phyloP scores from a whole-genome alignment of 495 filamentous ascomycete genomes.

The Penicillium cosmopolitanum region DNA sequence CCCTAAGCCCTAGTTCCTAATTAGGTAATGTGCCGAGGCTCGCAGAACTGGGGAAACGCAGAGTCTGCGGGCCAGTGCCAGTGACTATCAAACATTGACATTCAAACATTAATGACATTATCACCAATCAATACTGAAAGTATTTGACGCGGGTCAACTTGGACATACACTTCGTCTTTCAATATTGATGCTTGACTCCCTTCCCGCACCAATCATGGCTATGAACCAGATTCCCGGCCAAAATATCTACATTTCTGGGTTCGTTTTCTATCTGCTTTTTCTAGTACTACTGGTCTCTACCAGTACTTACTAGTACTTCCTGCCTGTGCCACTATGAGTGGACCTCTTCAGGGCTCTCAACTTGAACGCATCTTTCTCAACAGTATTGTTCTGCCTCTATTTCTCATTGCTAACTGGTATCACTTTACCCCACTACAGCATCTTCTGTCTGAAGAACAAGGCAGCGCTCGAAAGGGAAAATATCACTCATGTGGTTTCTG shows the following conservation, averaged over 20 bases:
- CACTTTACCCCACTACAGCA: conserved; percentile 47
- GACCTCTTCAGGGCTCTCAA: too few species aligned
- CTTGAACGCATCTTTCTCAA: too few species aligned
- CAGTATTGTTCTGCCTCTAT: not conserved
- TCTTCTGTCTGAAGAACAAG: conserved; percentile 74
- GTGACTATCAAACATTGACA: not conserved
- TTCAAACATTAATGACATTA: not conserved
- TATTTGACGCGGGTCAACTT: not conserved
- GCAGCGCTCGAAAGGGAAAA: conserved; percentile 67
- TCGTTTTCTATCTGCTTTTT: conserved; percentile 36
- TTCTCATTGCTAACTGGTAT: conserved; percentile 10
- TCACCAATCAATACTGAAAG: not conserved
- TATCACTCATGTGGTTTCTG: conserved; percentile 92
- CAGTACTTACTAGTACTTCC: too few species aligned
- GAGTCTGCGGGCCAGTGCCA: not conserved
- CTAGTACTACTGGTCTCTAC: not conserved
- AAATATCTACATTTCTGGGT: conserved; percentile 86
- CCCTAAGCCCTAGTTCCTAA: not conserved
- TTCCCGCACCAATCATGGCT: conserved; percentile 33
- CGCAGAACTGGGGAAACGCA: conserved; percentile 7
- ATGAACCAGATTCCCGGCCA: conserved; percentile 66
- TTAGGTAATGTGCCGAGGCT: conserved; percentile 22
- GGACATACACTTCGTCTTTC: not conserved
- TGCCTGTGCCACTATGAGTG: too few species aligned
- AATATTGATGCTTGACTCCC: not conserved